A percentile compares a stretch with the other conserved stretches of the same genome.
These are phyloP conservation scores for Closterium sp. DNA, from an alignment of 139 green algal genomes.

Conservation along the genomic window DNA sequence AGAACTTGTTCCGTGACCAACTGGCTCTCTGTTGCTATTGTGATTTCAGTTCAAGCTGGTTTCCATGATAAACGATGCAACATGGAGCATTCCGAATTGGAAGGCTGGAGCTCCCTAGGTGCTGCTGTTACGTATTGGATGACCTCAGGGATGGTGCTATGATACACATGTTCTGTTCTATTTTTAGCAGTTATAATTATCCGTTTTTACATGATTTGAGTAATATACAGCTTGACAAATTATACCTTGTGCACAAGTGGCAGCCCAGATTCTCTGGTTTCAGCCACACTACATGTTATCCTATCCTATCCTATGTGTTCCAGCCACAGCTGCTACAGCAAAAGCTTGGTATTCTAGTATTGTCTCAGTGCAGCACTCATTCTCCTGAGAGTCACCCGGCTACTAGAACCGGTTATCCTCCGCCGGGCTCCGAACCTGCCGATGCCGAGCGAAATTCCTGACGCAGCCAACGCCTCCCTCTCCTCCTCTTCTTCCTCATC, in stretches of 20 bases:
- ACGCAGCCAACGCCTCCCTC: not conserved
- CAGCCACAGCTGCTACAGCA: no score
- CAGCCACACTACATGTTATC: no score
- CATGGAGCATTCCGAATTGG: not conserved
- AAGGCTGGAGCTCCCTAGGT: not conserved
- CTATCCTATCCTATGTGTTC: no score
- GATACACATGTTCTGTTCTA: not conserved
- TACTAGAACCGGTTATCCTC: not conserved
- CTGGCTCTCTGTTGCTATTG: no score
- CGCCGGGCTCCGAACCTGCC: not conserved
- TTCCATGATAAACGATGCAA: not conserved
- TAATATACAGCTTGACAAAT: no score
- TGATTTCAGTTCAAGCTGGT: not conserved
- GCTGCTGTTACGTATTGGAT: not conserved
- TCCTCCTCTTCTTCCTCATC: not conserved
- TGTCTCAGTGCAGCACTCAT: not conserved
- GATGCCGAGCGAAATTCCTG: not conserved
- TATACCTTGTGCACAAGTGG: no score
- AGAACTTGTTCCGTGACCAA: no score
- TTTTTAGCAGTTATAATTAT: no score
- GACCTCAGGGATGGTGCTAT: not conserved
- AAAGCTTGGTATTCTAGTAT: no score
- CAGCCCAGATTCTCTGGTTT: no score
- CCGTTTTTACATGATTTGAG: no score
- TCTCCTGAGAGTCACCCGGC: not conserved